Base-by-base conservation (phyloP, 179 eudicot species). In the Silene noctiflora region DNA sequence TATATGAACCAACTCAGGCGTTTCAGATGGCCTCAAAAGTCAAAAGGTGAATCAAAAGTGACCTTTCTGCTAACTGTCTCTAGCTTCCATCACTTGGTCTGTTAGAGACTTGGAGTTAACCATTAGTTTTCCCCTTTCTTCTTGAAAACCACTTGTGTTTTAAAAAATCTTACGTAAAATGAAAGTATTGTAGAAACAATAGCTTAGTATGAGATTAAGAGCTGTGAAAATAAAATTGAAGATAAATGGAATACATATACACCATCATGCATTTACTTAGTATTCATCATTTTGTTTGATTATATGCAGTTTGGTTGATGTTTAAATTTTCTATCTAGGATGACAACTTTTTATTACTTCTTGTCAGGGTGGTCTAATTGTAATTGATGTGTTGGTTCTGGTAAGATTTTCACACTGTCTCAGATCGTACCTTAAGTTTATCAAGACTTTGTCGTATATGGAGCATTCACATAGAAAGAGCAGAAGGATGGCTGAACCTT, bases 321-420 rank as follows among this genome's bases (percentile, higher is more conserved):
- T 55, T 73, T 8, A 72, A 42, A 14, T 78, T n/a, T 29, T 48
- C 29, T 27, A 16, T 67, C 31, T 66, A 67, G 14, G 60, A 61
- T 81, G 74, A 78, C 72, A 64, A 9, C 71, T 77, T 55, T 35
- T 39, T 80, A 79, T 35, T 72, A 62, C 48, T 87, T 73, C 72
- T 82, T 83, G 77, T 80, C 96, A 96, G 99, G 99, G 96, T 83
- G 98, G 94, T 60, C 74, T 73, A 56, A 44, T 93, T 56, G 73
- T 88, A 74, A 73, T 96, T 68, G 99, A 96, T 79, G 60, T 87
- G 64, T 21, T 81, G 31, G 88, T 87, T 9, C 27, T 86, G 81
- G 82, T 73, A 24, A 86, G 72, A 81, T 82, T 91, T 67, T 73
- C 80, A 46, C 82, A 83, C 58, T 87, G 84, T 84, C 80, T 81